Conservation (phyloP, 768 basidiomycete genomes). For the Tylopilus felleus region DNA sequence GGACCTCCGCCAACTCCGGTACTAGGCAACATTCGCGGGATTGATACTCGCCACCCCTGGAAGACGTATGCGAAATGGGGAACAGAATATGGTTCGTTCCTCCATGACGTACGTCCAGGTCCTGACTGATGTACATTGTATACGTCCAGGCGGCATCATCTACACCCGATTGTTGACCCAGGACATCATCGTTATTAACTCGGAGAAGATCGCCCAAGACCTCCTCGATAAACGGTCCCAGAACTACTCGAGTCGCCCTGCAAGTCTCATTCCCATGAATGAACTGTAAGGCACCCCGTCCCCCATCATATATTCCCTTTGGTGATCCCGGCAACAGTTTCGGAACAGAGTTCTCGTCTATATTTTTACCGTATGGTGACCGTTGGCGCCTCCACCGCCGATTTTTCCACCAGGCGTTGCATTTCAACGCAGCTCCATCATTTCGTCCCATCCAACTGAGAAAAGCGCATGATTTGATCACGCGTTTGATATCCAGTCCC, state of each 20-base stretch:
- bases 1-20: conserved; percentile 20
- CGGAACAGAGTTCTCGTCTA: conserved; percentile 22
- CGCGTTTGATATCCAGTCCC: conserved; percentile 22
- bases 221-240: conserved; percentile 21
- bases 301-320: not conserved
- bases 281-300: conserved; percentile 17
- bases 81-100: conserved; percentile 15
- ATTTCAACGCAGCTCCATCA: conserved; percentile 21
- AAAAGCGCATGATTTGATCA: conserved; percentile 32
- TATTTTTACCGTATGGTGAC: conserved; percentile 28
- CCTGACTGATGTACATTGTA: not conserved
- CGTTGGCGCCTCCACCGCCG: conserved; percentile 30
- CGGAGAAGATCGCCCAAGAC: conserved; percentile 23
- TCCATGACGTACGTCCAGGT: not conserved
- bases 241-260: conserved; percentile 26
- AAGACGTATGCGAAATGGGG: conserved; percentile 20
- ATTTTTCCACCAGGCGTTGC: conserved; percentile 37
- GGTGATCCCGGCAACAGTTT: conserved; percentile 11
- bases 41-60: conserved; percentile 22
- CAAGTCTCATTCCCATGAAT: conserved; percentile 9
- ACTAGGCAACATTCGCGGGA: conserved; percentile 19
- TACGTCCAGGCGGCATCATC: conserved; percentile 18
- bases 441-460: conserved; percentile 34
- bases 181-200: conserved; percentile 25
- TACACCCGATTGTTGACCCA: conserved; percentile 24